Evolutionary conservation across 192 early-diverging fungal species (phyloP).

Genomic region (Endogone sp.): DNA sequence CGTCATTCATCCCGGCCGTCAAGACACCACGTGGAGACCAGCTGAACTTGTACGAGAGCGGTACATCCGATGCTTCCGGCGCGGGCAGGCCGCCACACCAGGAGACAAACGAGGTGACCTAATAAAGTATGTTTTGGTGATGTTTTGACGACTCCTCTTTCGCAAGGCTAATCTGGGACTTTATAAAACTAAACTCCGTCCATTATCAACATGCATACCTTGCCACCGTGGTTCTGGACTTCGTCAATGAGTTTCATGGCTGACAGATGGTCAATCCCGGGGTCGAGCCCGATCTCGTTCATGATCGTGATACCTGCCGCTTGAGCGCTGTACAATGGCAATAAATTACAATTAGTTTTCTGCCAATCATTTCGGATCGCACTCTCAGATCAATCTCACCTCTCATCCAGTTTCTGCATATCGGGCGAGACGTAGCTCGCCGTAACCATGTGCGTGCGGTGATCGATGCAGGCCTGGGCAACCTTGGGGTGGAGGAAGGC

Average conservation of each 20-base stretch:
- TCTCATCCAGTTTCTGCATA: constrained; percentile 73
- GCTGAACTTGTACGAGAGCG: constrained; percentile 93
- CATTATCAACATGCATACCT: constrained; percentile 19
- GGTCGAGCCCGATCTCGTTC: constrained; percentile 98
- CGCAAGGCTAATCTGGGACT: too few relatives aligned
- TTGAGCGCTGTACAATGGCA: constrained; percentile 49
- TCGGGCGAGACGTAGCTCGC: constrained; percentile 93
- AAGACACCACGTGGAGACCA: constrained; percentile 93
- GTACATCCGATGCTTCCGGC: constrained; percentile 88
- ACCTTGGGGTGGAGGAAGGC: constrained; percentile 81
- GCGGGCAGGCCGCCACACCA: constrained; percentile 96
- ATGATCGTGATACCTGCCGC: constrained; percentile 82
- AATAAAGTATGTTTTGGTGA: neutral
- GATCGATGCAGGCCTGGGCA: constrained; percentile 68
- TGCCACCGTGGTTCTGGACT: constrained; percentile 69
- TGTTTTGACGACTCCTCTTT: neutral
- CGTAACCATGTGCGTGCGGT: constrained; percentile 92
- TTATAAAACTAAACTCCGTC: too few relatives aligned
- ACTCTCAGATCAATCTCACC: too few relatives aligned
- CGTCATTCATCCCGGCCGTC: constrained; percentile 83
- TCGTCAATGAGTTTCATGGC: constrained; percentile 95
- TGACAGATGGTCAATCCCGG: constrained; percentile 96
- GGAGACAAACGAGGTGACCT: constrained; percentile 79
- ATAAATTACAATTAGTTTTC: neutral
- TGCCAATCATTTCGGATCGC: neutral